phyloP scores from a whole-genome alignment of 805 yeast species.

The Candida succiphila region DNA sequence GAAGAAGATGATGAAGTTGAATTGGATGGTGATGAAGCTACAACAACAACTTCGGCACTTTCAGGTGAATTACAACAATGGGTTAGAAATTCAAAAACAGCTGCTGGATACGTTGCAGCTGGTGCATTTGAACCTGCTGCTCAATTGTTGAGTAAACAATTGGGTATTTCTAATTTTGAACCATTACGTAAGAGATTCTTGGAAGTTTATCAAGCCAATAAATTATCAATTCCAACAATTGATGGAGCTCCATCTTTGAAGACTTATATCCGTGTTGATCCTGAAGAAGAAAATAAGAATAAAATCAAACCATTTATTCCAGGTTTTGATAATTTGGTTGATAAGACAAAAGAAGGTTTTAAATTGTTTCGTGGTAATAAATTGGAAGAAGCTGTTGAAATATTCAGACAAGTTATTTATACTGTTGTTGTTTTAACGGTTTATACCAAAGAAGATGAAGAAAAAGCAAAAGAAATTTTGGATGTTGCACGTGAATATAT shows the following conservation, averaged over 20 bases:
- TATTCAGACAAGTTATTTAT: slow-evolving; percentile 74
- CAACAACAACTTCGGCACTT: slow-evolving; percentile 22
- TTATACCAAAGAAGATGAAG: slow-evolving; percentile 63
- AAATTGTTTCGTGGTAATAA: slow-evolving; percentile 76
- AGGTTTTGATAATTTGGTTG: slow-evolving; percentile 58
- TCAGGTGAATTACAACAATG: slow-evolving; percentile 64
- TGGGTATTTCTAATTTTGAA: slow-evolving; percentile 78
- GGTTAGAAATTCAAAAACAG: slow-evolving; percentile 81
- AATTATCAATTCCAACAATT: slow-evolving; percentile 64
- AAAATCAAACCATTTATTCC: slow-evolving; percentile 61
- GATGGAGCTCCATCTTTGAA: slow-evolving; percentile 65
- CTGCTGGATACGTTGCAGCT: slow-evolving; percentile 90
- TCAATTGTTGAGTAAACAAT: slow-evolving; percentile 80
- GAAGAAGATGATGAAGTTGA: slow-evolving; percentile 27
- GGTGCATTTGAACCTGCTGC: slow-evolving; percentile 97
- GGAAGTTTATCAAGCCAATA: slow-evolving; percentile 75
- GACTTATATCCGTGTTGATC: slow-evolving; percentile 57
- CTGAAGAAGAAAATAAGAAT: slow-evolving; percentile 41
- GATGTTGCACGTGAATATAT: slow-evolving; percentile 81
- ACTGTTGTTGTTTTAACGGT: slow-evolving; percentile 66
- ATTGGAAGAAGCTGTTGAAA: slow-evolving; percentile 67
- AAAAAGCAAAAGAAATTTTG: slow-evolving; percentile 62
- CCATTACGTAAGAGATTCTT: slow-evolving; percentile 78
- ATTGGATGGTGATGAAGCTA: slow-evolving; percentile 25
- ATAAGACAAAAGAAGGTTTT: slow-evolving; percentile 63